Percentiles rank a stretch among this genome's conserved stretches.
Conservation (phyloP, 805 yeast genomes). For the Clavispora carvajalis region DNA sequence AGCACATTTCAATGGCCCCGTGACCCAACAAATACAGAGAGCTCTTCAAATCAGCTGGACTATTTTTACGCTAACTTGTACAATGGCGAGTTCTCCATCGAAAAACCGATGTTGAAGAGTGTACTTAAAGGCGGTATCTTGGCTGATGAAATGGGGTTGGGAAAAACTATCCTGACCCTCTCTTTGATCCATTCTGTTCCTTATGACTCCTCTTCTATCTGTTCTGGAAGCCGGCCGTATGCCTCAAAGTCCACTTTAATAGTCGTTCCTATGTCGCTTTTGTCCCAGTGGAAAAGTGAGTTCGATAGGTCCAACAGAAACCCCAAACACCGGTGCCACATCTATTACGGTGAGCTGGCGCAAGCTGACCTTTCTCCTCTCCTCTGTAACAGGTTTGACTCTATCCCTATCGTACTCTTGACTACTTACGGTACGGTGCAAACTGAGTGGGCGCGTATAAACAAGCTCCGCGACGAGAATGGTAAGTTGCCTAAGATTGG, state of each 20-base stretch:
- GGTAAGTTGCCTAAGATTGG: slow-evolving; percentile 41
- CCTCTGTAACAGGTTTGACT: slow-evolving; percentile 33
- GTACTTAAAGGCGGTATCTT: slow-evolving; percentile 75
- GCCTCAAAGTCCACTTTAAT: slow-evolving; percentile 72
- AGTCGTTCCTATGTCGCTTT: slow-evolving; percentile 83
- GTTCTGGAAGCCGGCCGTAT: slow-evolving; percentile 31
- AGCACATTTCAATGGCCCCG: slow-evolving; percentile 71
- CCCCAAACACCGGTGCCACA: slow-evolving; percentile 40
- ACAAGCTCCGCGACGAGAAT: slow-evolving; percentile 22
- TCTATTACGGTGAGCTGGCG: slow-evolving; percentile 71
- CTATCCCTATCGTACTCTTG: slow-evolving; percentile 64
- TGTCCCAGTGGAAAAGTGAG: slow-evolving; percentile 90
- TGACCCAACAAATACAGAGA: slow-evolving; percentile 25
- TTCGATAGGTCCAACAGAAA: slow-evolving; percentile 53
- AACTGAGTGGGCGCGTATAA: slow-evolving; percentile 59
- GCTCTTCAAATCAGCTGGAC: slow-evolving; percentile 6
- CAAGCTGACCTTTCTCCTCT: slow-evolving; percentile 44
- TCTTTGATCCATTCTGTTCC: slow-evolving; percentile 68
- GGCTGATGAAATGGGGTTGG: slow-evolving; percentile 97
- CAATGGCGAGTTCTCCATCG: slow-evolving; percentile 70
- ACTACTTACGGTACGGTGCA: slow-evolving; percentile 88
- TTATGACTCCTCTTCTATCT: slow-evolving; percentile 30
- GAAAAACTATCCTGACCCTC: slow-evolving; percentile 83
- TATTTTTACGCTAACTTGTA: slow-evolving; percentile 72
- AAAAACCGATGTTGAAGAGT: slow-evolving; percentile 60